Evolutionary conservation across 257 asterid species (phyloP).

Genomic region (Orobanche coerulescens): DNA sequence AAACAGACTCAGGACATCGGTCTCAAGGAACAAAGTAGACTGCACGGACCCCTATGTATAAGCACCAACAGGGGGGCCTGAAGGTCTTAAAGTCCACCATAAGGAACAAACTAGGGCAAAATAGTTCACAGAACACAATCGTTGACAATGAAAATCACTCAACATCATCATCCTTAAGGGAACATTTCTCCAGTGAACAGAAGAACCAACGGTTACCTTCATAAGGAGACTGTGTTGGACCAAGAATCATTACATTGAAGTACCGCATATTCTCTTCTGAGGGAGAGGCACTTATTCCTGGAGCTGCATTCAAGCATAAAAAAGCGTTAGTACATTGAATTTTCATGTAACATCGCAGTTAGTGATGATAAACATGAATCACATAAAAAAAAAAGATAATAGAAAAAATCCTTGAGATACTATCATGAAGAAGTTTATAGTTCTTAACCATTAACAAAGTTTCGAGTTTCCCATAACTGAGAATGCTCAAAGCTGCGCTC

Average conservation of each 20-base stretch:
- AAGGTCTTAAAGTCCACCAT: background rate
- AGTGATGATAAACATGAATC: background rate
- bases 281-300: constrained; percentile 88
- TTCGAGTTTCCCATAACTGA: background rate
- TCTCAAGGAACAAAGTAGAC: background rate
- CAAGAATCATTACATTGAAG: constrained; percentile 84
- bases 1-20: background rate
- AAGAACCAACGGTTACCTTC: constrained; percentile 41
- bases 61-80: background rate
- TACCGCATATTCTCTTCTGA: constrained; percentile 85
- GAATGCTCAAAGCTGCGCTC: background rate
- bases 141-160: background rate
- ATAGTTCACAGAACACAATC: background rate
- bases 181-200: background rate
- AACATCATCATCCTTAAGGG: background rate
- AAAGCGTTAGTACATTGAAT: background rate
- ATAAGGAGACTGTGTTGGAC: constrained; percentile 83
- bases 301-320: constrained; percentile 46
- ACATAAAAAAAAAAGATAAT: background rate
- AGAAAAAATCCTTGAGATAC: background rate
- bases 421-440: background rate
- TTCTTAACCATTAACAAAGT: background rate
- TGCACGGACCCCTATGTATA: background rate
- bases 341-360: background rate
- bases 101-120: background rate